These are phyloP conservation scores for Dryas drummondii DNA, from an alignment of 306 rosid genomes.

Conservation along the genomic window DNA sequence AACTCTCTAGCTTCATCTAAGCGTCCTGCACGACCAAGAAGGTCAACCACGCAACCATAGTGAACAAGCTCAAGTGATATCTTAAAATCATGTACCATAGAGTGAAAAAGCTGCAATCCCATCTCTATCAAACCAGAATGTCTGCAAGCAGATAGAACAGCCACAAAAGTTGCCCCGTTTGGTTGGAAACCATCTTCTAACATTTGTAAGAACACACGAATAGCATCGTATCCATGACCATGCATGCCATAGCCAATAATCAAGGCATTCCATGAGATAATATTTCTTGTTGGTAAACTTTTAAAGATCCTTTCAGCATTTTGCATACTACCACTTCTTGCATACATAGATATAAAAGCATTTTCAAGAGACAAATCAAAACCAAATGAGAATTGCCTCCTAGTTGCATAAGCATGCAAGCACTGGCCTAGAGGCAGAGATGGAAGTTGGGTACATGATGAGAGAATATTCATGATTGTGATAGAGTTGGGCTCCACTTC, in stretches of 20 bases:
- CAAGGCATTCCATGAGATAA: slow-evolving; percentile 49
- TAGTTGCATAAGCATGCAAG: slow-evolving; percentile 42
- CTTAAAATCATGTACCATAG: slow-evolving; percentile 39
- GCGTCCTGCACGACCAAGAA: slow-evolving; percentile 50
- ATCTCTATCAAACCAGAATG: slow-evolving; percentile 42
- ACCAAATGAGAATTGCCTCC: slow-evolving; percentile 20
- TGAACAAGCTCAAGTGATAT: slow-evolving; percentile 45
- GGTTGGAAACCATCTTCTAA: slow-evolving; percentile 40
- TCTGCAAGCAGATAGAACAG: slow-evolving; percentile 54
- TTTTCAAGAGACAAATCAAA: slow-evolving; percentile 36
- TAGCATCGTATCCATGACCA: slow-evolving; percentile 43
- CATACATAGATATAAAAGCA: slow-evolving; percentile 43
- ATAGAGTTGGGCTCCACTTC: slow-evolving; percentile 42
- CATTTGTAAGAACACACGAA: slow-evolving; percentile 34
- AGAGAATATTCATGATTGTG: slow-evolving; percentile 42
- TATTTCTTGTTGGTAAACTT: slow-evolving; percentile 29
- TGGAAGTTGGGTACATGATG: slow-evolving; percentile 42
- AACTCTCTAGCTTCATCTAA: slow-evolving; percentile 40
- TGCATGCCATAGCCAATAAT: slow-evolving; percentile 45
- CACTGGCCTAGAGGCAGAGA: slow-evolving; percentile 39
- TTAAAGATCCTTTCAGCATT: slow-evolving; percentile 41
- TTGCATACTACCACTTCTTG: slow-evolving; percentile 43
- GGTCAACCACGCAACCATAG: slow-evolving; percentile 50
- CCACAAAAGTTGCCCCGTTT: slow-evolving; percentile 33
- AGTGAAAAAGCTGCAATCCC: slow-evolving; percentile 41